Conservation (phyloP, 768 basidiomycete genomes). For the Mycena vitilis region DNA sequence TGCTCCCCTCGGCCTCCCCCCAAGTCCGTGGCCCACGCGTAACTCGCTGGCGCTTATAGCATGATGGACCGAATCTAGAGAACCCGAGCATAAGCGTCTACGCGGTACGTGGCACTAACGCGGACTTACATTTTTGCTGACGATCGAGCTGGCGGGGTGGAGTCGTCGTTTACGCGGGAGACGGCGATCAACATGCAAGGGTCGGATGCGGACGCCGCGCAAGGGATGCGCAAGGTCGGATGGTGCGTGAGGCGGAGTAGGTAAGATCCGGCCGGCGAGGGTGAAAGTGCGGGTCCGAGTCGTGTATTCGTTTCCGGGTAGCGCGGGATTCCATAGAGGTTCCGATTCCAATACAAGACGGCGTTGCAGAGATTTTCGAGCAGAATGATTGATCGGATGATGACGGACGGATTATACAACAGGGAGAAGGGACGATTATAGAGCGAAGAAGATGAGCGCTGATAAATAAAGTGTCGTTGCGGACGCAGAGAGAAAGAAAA, state of each 20-base stretch:
- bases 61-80: constrained; percentile 21
- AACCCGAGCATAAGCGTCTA: neutral
- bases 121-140: constrained; percentile 76
- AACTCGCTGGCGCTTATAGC: constrained; percentile 5
- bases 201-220: neutral
- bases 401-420: neutral
- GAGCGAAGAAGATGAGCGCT: constrained; percentile 38
- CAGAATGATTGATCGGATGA: neutral
- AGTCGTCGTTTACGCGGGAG: neutral
- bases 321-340: no score
- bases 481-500: constrained; percentile 4
- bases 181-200: neutral
- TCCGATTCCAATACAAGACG: neutral
- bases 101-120: neutral
- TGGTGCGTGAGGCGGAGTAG: no score
- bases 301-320: no score
- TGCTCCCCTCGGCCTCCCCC: neutral
- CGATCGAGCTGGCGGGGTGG: constrained; percentile 61
- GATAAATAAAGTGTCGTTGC: constrained; percentile 40
- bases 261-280: no score
- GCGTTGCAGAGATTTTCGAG: neutral
- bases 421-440: constrained; percentile 34
- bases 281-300: no score
- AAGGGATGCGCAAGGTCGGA: neutral
- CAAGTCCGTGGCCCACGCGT: neutral